Conservation (phyloP, 306 rosid genomes). For the Dalbergia cochinchinensis region DNA sequence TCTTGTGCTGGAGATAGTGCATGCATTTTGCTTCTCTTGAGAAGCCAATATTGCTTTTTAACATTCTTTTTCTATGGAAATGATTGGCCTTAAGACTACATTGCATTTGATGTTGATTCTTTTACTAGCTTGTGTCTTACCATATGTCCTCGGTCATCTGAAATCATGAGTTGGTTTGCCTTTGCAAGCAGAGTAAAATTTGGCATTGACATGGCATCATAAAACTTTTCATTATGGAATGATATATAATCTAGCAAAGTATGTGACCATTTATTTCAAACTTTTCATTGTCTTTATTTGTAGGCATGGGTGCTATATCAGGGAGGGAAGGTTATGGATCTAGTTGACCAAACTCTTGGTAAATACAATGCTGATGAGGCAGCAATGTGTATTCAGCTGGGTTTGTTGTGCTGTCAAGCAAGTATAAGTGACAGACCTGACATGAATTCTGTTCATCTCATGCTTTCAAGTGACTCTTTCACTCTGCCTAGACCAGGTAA, state of each 20-base stretch:
- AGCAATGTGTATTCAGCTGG: conserved; percentile 90
- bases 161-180: not conserved
- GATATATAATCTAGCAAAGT: not conserved
- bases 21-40: not conserved
- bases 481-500: conserved; percentile 77
- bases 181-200: not conserved
- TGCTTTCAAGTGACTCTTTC: conserved; percentile 85
- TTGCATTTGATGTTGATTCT: conserved; percentile 12
- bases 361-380: conserved; percentile 77
- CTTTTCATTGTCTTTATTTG: conserved; percentile 34
- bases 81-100: not conserved
- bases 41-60: conserved; percentile 6
- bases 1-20: not conserved
- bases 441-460: conserved; percentile 82
- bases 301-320: conserved; percentile 88
- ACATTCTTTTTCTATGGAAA: conserved; percentile 1
- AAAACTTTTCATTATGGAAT: not conserved
- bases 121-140: not conserved
- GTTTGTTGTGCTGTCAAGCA: conserved; percentile 86
- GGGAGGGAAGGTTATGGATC: conserved; percentile 66
- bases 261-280: conserved; percentile 12
- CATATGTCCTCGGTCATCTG: conserved; percentile 1
- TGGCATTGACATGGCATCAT: conserved; percentile 2
- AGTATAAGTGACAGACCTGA: conserved; percentile 73
- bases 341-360: conserved; percentile 62